Evolutionary conservation across 164 flowering plant species (phyloP).

Genomic region (Piper longum): DNA sequence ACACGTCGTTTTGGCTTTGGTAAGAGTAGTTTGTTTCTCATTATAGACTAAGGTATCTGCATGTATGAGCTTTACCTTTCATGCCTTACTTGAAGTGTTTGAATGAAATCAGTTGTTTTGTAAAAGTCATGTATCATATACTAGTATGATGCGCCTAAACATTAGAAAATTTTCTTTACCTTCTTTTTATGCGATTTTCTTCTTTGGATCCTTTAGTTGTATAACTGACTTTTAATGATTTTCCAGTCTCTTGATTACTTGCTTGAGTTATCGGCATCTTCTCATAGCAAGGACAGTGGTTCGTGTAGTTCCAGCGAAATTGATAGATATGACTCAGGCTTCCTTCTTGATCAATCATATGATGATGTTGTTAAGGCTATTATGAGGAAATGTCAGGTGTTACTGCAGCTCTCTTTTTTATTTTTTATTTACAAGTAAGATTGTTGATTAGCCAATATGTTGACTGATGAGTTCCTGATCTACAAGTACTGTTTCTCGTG

Average conservation of each 20-base stretch:
- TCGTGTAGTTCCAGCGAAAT: conserved; percentile 7
- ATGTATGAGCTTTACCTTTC: background rate
- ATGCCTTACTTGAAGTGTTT: too few species aligned
- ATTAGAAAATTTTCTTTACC: background rate
- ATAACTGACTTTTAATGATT: background rate
- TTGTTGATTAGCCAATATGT: background rate
- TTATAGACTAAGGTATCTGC: background rate
- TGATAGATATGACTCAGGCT: conserved; percentile 13
- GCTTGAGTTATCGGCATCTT: conserved; percentile 50
- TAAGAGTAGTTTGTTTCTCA: too few species aligned
- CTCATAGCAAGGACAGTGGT: conserved; percentile 13
- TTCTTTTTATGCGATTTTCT: background rate
- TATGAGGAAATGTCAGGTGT: conserved; percentile 12
- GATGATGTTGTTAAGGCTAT: conserved; percentile 4
- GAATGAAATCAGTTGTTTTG: too few species aligned
- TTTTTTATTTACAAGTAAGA: too few species aligned
- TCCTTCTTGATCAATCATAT: conserved; percentile 3
- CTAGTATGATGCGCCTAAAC: too few species aligned
- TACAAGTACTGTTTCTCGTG: background rate
- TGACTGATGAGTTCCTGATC: background rate
- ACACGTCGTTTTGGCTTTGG: too few species aligned
- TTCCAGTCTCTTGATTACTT: conserved; percentile 57
- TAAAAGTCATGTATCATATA: too few species aligned
- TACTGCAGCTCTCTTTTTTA: background rate
- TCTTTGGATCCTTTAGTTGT: background rate